Evolutionary conservation across 176 grass and related monocot species (phyloP).

Genomic region (Areca catechu): DNA sequence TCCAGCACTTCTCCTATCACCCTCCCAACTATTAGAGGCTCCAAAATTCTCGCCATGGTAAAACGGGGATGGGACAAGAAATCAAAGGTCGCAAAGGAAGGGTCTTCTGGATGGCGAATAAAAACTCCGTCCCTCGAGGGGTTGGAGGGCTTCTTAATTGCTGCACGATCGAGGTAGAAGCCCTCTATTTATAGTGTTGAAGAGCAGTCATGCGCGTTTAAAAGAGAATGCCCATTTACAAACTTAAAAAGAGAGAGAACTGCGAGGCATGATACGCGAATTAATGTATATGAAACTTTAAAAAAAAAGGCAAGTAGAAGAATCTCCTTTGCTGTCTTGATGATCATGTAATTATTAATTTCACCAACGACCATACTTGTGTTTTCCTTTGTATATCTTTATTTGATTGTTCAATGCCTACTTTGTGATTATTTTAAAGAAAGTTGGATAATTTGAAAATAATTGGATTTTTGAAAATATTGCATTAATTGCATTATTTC

Average conservation of each 20-base stretch:
- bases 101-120: slow-evolving; percentile 6
- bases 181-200: slow-evolving; percentile 44
- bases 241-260: slow-evolving; percentile 7
- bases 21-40: slow-evolving; percentile 69
- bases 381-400: too few species aligned
- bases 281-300: slow-evolving; percentile 1
- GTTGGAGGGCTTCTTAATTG: slow-evolving; percentile 23
- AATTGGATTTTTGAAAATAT: too few species aligned
- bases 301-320: slow-evolving; percentile 20
- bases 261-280: slow-evolving; percentile 13
- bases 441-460: too few species aligned
- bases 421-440: too few species aligned
- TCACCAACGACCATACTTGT: too few species aligned
- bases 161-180: slow-evolving; percentile 21
- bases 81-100: slow-evolving; percentile 7
- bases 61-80: slow-evolving; percentile 6
- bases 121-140: background rate
- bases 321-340: background rate
- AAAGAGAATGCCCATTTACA: too few species aligned
- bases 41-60: slow-evolving; percentile 57
- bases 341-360: too few species aligned
- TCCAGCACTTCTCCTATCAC: slow-evolving; percentile 97
- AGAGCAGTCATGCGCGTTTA: slow-evolving; percentile 7
- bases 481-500: too few species aligned
- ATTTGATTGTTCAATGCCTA: too few species aligned